Conservation (phyloP, 2,329 filamentous ascomycete genomes). For the Zasmidium citrigriseum region DNA sequence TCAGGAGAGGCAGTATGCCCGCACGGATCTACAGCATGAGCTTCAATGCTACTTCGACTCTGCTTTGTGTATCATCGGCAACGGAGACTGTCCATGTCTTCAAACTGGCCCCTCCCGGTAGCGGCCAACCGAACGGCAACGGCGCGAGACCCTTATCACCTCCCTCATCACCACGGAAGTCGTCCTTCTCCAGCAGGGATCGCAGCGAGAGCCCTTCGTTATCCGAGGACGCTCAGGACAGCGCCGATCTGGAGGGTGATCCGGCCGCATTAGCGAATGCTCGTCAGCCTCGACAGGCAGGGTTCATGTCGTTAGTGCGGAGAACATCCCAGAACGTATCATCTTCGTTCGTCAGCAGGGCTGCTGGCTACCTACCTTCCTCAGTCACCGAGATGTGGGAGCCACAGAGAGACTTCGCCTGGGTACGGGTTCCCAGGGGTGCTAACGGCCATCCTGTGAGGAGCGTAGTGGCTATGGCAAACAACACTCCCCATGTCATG, state of each 20-base stretch:
- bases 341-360: constrained; percentile 81
- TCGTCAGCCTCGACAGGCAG: constrained; percentile 61
- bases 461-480: constrained; percentile 97
- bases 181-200: constrained; percentile 30
- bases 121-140: constrained; percentile 31
- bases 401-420: constrained; percentile 90
- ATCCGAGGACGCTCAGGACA: constrained; percentile 38
- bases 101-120: constrained; percentile 61
- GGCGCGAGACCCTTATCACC: constrained; percentile 24
- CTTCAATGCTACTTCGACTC: constrained; percentile 90
- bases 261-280: constrained; percentile 29
- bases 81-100: constrained; percentile 98
- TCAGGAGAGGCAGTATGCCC: constrained; percentile 91
- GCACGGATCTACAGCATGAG: constrained; percentile 98
- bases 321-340: constrained; percentile 93
- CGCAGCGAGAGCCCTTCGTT: constrained; percentile 44
- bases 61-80: constrained; percentile 92
- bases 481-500: constrained; percentile 93
- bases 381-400: constrained; percentile 99
- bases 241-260: constrained; percentile 37
- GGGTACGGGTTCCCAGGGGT: constrained; percentile 83
- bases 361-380: constrained; percentile 88
- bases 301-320: constrained; percentile 86
- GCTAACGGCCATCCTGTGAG: constrained; percentile 59
- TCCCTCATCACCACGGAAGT: constrained; percentile 29